Conservation (phyloP, 2,329 filamentous ascomycete genomes). For the Neonectria faginata region DNA sequence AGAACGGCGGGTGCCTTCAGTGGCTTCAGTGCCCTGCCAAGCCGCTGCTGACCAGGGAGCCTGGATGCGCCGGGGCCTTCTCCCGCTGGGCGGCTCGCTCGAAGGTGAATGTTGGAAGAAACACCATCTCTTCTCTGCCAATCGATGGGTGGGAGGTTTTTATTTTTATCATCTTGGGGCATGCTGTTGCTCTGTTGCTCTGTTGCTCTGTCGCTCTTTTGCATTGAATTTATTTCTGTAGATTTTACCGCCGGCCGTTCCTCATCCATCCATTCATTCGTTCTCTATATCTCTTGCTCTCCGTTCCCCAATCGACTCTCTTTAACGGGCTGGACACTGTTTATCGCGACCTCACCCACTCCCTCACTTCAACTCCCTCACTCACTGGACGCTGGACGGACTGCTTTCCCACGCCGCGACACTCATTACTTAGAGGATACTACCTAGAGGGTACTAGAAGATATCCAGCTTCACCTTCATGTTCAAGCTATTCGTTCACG, state of each 20-base stretch:
- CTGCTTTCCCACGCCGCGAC: background rate
- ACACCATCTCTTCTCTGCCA: conserved; percentile 6
- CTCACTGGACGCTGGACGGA: conserved; percentile 4
- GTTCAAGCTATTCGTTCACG: conserved; percentile 29
- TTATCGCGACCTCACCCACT: background rate
- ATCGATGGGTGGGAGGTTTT: conserved; percentile 11
- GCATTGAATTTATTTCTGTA: conserved; percentile 1
- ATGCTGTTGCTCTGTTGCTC: conserved; percentile 7
- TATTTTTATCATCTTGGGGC: conserved; percentile 18
- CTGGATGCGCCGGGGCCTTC: too few species aligned
- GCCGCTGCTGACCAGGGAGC: too few species aligned
- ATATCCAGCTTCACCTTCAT: conserved; percentile 12
- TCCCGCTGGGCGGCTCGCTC: background rate
- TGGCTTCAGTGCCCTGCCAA: background rate
- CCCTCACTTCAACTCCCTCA: background rate
- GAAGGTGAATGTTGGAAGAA: background rate
- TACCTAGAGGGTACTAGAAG: background rate
- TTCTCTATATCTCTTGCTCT: background rate
- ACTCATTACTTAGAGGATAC: background rate
- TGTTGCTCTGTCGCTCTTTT: conserved; percentile 21
- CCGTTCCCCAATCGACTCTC: background rate
- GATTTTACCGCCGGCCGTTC: conserved; percentile 7
- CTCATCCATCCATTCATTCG: conserved; percentile 1
- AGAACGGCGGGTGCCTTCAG: conserved; percentile 7
- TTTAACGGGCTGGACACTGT: conserved; percentile 6